Evolutionary conservation across 306 rosid genomes (phyloP), one percentile per base, ranked within the genome.

Genomic region (Senna tora): DNA sequence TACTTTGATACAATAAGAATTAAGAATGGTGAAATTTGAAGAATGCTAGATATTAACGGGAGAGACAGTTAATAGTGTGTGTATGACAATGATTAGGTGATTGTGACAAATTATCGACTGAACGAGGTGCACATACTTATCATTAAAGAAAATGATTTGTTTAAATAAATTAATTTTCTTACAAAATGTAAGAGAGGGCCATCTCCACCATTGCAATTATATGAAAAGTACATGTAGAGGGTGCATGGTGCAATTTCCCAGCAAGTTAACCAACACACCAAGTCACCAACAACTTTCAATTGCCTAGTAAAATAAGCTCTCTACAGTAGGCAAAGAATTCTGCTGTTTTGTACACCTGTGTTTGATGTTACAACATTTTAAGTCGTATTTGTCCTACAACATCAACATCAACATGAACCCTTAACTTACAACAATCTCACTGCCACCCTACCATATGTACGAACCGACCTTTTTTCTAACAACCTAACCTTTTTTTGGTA

Each of bases 301-400:
- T 84, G 82, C 80, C 73, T 75, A 70, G 16, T 61, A 17, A 60
- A 61, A 49, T 77, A 79, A n/a, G n/a, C n/a, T n/a, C 80, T 73
- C 85, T 81, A 51, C 84, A 77, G 32, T 43, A 76, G 79, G 84
- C 76, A 75, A 82, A 88, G 85, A 87, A 82, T 77, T 77, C 82
- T 70, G 80, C 85, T 79, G 84, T 82, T 62, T 79, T 81, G 33
- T 85, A 83, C 87, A 80, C 74, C 76, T 78, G 82, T 73, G 75
- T 74, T 83, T 67, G 76, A 85, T 83, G 88, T 82, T 87, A 82
- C 96, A 89, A 89, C 86, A 88, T 74, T 34, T 77, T 79, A 80
- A 80, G 84, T 76, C 80, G 82, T 39, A 67, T 63, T 79, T 76
- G 45, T 71, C 74, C 72, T 69, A 58, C 72, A 71, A 67, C 88